These are phyloP conservation scores for Pestalotiopsis sp. DNA, from an alignment of 2,329 filamentous ascomycete species.

Conservation along the genomic window DNA sequence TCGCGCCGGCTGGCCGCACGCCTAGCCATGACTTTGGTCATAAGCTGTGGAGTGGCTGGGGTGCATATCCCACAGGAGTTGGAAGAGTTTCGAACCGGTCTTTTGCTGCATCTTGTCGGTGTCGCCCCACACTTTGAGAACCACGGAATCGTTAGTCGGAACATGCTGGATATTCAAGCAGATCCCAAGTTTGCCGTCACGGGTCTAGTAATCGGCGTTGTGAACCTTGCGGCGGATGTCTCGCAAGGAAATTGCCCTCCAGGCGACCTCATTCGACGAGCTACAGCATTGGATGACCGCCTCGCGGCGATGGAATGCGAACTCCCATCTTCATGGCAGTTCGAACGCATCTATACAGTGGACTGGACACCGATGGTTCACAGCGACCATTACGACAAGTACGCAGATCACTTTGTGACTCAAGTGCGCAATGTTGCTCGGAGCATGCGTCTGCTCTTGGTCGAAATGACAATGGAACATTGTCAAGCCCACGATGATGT, in stretches of 20 bases:
- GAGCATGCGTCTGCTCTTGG: constrained; percentile 23
- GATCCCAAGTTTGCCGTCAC: constrained; percentile 25
- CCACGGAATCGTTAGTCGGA: not conserved
- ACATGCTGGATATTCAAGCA: not conserved
- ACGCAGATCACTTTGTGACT: constrained; percentile 21
- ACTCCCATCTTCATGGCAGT: constrained; percentile 17
- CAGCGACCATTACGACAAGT: constrained; percentile 21
- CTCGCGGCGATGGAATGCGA: constrained; percentile 13
- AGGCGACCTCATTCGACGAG: not conserved
- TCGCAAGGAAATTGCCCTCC: constrained; percentile 11
- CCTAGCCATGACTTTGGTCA: constrained; percentile 18
- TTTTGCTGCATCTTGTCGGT: not conserved
- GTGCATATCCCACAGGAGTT: constrained; percentile 18
- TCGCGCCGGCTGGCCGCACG: constrained; percentile 18
- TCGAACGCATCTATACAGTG: not conserved
- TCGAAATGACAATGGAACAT: constrained; percentile 13
- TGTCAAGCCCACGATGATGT: not conserved
- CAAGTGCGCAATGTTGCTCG: constrained; percentile 26
- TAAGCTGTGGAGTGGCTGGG: constrained; percentile 14
- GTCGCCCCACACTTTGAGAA: constrained; percentile 1
- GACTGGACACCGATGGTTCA: constrained; percentile 15
- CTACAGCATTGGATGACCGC: constrained; percentile 1
- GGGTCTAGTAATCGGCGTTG: constrained; percentile 17
- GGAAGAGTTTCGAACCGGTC: not conserved
- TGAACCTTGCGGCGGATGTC: constrained; percentile 21